A percentile compares a stretch with the other conserved stretches of the same genome.
Conservation (phyloP, 1,139 yeast species). For the Nakaseomyces nivariensis region DNA sequence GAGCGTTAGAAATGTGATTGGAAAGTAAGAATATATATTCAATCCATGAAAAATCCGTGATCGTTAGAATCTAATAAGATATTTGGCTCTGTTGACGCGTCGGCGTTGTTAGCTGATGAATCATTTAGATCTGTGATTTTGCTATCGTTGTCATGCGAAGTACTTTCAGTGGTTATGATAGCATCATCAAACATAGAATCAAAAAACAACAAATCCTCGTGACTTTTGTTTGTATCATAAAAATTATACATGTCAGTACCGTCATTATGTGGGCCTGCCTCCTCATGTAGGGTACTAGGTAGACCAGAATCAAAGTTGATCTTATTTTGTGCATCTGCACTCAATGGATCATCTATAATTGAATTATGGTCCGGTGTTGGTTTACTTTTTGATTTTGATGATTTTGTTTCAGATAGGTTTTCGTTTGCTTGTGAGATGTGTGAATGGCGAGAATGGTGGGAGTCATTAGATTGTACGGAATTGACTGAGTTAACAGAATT, state of each 20-base stretch:
- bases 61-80: background rate
- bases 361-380: background rate
- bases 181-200: constrained; percentile 1
- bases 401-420: background rate
- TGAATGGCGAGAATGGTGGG: background rate
- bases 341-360: background rate
- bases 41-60: background rate
- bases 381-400: background rate
- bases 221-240: background rate
- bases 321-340: background rate
- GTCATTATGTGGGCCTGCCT: background rate
- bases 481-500: background rate
- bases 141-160: background rate
- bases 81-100: background rate
- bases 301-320: background rate
- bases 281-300: background rate
- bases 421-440: background rate
- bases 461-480: background rate
- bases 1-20: background rate
- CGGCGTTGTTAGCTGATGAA: background rate
- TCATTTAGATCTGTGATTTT: background rate
- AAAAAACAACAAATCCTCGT: constrained; percentile 1
- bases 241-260: background rate
- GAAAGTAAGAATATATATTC: background rate
- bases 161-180: background rate